phyloP scores from a whole-genome alignment of 768 basidiomycete genomes.

The Termitomyces sp. region DNA sequence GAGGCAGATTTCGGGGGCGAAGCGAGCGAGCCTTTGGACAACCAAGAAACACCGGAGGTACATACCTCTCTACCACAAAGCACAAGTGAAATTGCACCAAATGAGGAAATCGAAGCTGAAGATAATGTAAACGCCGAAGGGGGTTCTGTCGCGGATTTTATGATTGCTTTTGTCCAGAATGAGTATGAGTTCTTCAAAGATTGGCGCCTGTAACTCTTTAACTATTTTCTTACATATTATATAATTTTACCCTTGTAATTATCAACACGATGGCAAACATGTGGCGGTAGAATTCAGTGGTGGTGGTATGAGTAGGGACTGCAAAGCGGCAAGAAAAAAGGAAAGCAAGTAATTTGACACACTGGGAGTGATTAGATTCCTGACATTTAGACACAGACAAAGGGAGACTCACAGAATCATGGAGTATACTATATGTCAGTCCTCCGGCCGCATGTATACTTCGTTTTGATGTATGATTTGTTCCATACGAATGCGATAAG shows the following conservation, averaged over 20 bases:
- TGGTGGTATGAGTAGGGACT: background rate
- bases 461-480: conserved; percentile 9
- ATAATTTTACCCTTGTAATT: background rate
- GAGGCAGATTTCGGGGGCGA: conserved; percentile 73
- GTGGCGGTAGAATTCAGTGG: background rate
- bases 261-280: background rate
- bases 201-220: conserved; percentile 48
- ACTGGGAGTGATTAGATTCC: background rate
- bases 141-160: conserved; percentile 78
- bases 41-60: conserved; percentile 5
- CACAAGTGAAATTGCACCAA: conserved; percentile 22
- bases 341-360: background rate
- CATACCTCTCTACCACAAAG: conserved; percentile 11
- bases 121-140: conserved; percentile 49
- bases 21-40: conserved; percentile 14
- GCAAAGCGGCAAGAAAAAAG: background rate
- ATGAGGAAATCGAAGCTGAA: conserved; percentile 31
- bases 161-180: conserved; percentile 59
- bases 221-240: conserved; percentile 5
- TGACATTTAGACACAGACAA: background rate
- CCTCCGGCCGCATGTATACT: background rate
- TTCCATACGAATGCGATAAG: conserved; percentile 9
- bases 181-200: conserved; percentile 70
- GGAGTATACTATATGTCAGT: background rate
- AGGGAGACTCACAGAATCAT: background rate